Evolutionary conservation across 805 yeast genomes (phyloP).

Genomic region (Ogataea trehaloabstinens): DNA sequence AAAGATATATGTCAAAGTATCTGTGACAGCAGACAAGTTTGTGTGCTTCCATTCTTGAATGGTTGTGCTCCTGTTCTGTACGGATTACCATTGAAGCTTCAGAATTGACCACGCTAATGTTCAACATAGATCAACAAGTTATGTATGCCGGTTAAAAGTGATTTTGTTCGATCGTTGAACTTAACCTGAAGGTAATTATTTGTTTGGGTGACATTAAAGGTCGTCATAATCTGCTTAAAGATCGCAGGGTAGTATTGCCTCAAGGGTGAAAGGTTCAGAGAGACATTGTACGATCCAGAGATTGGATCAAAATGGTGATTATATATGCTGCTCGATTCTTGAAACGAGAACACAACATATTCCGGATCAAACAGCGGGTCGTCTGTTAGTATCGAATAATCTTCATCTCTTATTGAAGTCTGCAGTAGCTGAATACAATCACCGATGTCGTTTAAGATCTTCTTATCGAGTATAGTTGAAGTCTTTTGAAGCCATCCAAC

Average conservation of each 20-base stretch:
- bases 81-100: slow-evolving; percentile 66
- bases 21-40: slow-evolving; percentile 56
- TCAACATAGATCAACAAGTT: not conserved
- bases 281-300: not conserved
- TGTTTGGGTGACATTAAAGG: not conserved
- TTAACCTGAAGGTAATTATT: not conserved
- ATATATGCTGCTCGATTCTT: not conserved
- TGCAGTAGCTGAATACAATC: not conserved
- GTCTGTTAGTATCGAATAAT: not conserved
- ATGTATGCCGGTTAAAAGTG: not conserved
- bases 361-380: not conserved
- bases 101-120: not conserved
- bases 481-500: slow-evolving; percentile 13
- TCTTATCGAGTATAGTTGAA: slow-evolving; percentile 5
- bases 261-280: not conserved
- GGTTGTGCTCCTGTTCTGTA: slow-evolving; percentile 93
- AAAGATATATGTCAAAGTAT: slow-evolving; percentile 55
- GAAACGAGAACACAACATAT: not conserved
- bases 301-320: not conserved
- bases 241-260: not conserved
- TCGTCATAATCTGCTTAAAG: not conserved
- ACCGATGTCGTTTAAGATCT: slow-evolving; percentile 4
- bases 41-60: slow-evolving; percentile 71
- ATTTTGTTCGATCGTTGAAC: not conserved
- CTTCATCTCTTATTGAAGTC: not conserved